Conservation (phyloP, 2,329 filamentous ascomycete species). For the Aquanectria penicillioides region DNA sequence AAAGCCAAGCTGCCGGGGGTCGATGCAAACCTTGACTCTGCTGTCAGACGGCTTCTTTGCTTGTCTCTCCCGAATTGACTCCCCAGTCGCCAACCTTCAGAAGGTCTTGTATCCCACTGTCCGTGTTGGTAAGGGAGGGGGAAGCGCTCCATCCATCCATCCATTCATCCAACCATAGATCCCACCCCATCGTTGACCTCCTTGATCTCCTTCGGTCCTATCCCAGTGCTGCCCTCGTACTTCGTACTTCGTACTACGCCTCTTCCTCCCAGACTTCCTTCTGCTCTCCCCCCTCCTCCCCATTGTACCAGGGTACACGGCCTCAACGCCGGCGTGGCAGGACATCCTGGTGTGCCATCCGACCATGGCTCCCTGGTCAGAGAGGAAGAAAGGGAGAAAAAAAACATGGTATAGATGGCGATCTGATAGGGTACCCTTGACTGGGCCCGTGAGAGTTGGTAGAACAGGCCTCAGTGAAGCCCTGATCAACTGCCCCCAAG, state of each 20-base stretch:
- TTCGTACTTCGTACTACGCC: not conserved
- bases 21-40: slow-evolving; percentile 10
- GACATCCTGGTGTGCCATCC: slow-evolving; percentile 21
- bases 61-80: too few species aligned
- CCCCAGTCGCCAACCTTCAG: too few species aligned
- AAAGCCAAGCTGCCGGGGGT: slow-evolving; percentile 9
- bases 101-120: not conserved
- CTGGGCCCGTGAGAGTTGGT: slow-evolving; percentile 26
- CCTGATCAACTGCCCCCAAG: slow-evolving; percentile 26
- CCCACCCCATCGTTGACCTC: not conserved
- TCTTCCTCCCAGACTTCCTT: slow-evolving; percentile 2
- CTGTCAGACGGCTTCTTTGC: slow-evolving; percentile 11
- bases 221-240: not conserved
- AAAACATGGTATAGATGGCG: slow-evolving; percentile 28
- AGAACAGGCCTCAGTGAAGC: slow-evolving; percentile 24
- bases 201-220: slow-evolving; percentile 3
- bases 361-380: slow-evolving; percentile 14
- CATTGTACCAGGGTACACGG: slow-evolving; percentile 5
- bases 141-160: slow-evolving; percentile 4
- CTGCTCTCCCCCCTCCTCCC: not conserved
- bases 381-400: too few species aligned
- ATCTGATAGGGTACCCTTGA: slow-evolving; percentile 37
- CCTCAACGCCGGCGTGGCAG: slow-evolving; percentile 12
- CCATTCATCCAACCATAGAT: not conserved
- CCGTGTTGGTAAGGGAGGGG: not conserved